Evolutionary conservation across 306 rosid species (phyloP).

Genomic region (Rosa persica): DNA sequence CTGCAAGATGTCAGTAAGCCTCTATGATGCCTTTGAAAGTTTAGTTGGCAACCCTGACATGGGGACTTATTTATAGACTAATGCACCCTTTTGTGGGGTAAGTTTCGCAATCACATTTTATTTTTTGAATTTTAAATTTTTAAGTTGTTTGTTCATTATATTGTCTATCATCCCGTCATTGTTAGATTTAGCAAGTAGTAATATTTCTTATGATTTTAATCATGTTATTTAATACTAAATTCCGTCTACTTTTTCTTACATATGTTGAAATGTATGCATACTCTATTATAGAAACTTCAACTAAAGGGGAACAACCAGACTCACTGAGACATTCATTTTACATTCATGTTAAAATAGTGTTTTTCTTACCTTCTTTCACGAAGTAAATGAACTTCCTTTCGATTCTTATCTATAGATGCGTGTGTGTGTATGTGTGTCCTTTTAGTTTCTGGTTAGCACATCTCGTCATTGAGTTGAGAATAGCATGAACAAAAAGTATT

Average conservation of each 20-base stretch:
- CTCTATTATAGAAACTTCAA: background rate
- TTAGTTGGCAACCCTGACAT: background rate
- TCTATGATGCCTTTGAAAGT: constrained; percentile 17
- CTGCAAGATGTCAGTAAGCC: constrained; percentile 15
- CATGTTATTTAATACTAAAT: background rate
- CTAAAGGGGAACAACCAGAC: background rate
- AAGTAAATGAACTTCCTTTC: background rate
- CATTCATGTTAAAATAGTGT: background rate
- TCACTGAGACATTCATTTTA: background rate
- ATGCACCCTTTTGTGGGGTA: background rate
- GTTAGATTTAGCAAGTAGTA: background rate
- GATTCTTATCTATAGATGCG: too few relatives aligned
- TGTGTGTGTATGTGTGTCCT: too few relatives aligned
- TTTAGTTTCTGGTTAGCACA: background rate
- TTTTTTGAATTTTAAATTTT: background rate
- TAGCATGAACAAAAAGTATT: background rate
- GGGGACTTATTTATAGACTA: background rate
- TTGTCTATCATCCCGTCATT: background rate
- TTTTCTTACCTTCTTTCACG: background rate
- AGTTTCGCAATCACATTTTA: background rate
- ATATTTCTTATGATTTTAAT: background rate
- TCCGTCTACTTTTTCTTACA: background rate
- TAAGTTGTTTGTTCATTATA: background rate
- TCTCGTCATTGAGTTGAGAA: background rate
- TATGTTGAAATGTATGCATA: background rate